phyloP scores from a whole-genome alignment of 163 green algal genomes.

The Scenedesmus sp. region DNA sequence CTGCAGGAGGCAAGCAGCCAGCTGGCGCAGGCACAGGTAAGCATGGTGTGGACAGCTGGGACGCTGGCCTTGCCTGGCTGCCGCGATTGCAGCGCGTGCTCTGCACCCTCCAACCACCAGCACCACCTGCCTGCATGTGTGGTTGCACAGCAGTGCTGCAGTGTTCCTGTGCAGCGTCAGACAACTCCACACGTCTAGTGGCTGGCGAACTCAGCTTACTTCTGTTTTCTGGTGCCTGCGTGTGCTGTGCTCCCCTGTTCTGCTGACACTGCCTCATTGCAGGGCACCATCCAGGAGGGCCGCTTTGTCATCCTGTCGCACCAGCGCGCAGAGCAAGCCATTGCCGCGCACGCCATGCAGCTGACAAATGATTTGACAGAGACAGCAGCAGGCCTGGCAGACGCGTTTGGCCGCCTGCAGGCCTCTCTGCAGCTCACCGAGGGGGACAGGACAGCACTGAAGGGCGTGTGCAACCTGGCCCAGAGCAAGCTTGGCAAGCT shows the following conservation, averaged over 20 bases:
- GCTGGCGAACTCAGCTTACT: background rate
- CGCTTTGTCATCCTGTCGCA: slow-evolving; percentile 82
- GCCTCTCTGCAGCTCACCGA: slow-evolving; percentile 44
- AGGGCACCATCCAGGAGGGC: slow-evolving; percentile 74
- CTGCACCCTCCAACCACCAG: too few species aligned
- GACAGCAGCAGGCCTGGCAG: slow-evolving; percentile 65
- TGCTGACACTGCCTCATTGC: background rate
- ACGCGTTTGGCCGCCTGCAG: slow-evolving; percentile 67
- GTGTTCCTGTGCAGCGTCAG: background rate
- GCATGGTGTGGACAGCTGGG: background rate
- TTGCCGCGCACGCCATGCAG: slow-evolving; percentile 73
- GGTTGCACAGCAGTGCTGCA: background rate
- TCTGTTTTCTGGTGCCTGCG: background rate
- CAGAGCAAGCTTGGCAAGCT: slow-evolving; percentile 31
- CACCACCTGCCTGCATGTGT: too few species aligned
- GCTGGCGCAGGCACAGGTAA: slow-evolving; percentile 57
- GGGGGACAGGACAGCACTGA: slow-evolving; percentile 53
- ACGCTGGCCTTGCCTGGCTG: background rate
- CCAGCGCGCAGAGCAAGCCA: slow-evolving; percentile 74
- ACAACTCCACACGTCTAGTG: background rate
- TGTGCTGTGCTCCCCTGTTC: background rate
- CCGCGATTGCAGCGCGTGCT: too few species aligned
- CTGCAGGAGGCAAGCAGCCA: slow-evolving; percentile 61
- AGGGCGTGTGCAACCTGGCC: slow-evolving; percentile 26
- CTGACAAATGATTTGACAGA: slow-evolving; percentile 68